Conservation (phyloP, 176 grass and related monocot genomes). For the Aegilops tauschii region DNA sequence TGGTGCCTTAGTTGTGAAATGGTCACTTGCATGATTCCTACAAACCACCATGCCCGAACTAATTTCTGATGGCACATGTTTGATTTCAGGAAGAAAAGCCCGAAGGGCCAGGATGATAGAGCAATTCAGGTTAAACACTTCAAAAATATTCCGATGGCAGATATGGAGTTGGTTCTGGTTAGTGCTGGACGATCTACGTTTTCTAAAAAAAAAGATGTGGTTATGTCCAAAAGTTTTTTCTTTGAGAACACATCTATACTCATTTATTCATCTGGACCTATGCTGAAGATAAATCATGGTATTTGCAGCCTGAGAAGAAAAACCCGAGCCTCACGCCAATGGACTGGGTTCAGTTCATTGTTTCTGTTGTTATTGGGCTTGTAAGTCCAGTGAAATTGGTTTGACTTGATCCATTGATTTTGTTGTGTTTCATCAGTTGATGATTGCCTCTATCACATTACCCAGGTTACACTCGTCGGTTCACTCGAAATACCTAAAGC, state of each 20-base stretch:
- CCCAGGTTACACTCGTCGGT: slow-evolving; percentile 82
- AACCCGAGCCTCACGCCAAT: slow-evolving; percentile 96
- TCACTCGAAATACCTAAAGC: slow-evolving; percentile 97
- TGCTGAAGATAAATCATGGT: neutral
- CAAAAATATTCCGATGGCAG: slow-evolving; percentile 99
- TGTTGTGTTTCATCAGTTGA: slow-evolving; percentile 25
- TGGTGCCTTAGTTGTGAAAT: neutral
- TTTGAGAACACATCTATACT: neutral
- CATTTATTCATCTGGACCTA: slow-evolving; percentile 9
- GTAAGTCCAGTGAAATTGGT: slow-evolving; percentile 52
- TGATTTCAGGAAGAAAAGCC: slow-evolving; percentile 63
- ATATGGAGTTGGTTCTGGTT: slow-evolving; percentile 98
- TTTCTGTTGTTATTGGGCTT: slow-evolving; percentile 95
- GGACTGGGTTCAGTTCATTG: slow-evolving; percentile 94
- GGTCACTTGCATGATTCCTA: neutral
- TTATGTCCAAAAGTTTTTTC: neutral
- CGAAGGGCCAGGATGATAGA: slow-evolving; percentile 56
- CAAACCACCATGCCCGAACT: slow-evolving; percentile 12
- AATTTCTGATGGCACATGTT: slow-evolving; percentile 17
- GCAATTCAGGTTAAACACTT: slow-evolving; percentile 96
- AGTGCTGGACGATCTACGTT: slow-evolving; percentile 18
- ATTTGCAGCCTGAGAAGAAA: slow-evolving; percentile 95
- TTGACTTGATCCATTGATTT: slow-evolving; percentile 21
- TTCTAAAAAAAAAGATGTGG: neutral
- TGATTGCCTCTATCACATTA: slow-evolving; percentile 24